Conservation (phyloP, 1,139 yeast genomes). For the Spencermartinsiella ligniputridi region DNA sequence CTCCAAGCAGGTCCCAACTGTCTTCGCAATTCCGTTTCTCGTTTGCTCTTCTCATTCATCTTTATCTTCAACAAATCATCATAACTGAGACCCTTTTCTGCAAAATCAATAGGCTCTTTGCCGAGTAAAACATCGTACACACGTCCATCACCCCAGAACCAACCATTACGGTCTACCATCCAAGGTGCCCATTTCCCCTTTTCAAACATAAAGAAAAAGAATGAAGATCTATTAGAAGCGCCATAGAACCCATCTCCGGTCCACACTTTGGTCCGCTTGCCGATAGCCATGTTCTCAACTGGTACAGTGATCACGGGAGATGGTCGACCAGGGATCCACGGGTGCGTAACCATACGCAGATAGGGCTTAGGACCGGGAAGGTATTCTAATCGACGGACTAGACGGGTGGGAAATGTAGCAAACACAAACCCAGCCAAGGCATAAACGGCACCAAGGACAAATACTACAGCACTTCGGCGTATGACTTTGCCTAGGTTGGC, state of each 20-base stretch:
- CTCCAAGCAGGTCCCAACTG: constrained; percentile 39
- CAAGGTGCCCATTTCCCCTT: constrained; percentile 54
- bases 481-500: constrained; percentile 28
- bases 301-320: constrained; percentile 74
- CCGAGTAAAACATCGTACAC: constrained; percentile 78
- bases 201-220: constrained; percentile 69
- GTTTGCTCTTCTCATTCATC: constrained; percentile 28
- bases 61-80: constrained; percentile 42
- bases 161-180: constrained; percentile 80
- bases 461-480: constrained; percentile 39
- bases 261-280: constrained; percentile 65
- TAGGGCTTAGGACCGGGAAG: constrained; percentile 53
- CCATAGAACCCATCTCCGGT: constrained; percentile 87
- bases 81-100: constrained; percentile 71
- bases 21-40: constrained; percentile 33
- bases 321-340: constrained; percentile 68
- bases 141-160: constrained; percentile 90
- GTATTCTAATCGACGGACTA: constrained; percentile 72
- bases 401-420: constrained; percentile 57
- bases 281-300: constrained; percentile 49
- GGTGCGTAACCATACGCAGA: constrained; percentile 66
- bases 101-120: constrained; percentile 67
- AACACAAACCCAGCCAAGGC: constrained; percentile 41
- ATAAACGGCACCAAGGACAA: constrained; percentile 41
- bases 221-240: constrained; percentile 68